phyloP scores from a whole-genome alignment of 1,284 basidiomycete species.

The Ustilago lituana region DNA sequence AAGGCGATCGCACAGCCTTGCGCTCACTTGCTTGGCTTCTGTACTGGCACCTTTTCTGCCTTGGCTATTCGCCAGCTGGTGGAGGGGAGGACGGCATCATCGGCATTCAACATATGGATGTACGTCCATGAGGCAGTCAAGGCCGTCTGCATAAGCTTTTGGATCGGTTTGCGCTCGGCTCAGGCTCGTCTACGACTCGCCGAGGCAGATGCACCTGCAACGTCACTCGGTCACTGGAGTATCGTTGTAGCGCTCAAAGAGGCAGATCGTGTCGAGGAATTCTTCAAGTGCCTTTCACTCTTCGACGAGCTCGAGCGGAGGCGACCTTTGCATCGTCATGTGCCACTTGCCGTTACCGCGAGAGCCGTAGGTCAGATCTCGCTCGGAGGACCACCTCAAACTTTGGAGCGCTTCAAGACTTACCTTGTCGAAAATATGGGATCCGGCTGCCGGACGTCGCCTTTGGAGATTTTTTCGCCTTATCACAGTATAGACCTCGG shows the following conservation, averaged over 20 bases:
- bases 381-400: slow-evolving; percentile 24
- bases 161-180: slow-evolving; percentile 40
- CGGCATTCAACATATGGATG: slow-evolving; percentile 21
- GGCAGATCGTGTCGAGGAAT: slow-evolving; percentile 2
- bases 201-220: background rate
- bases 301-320: slow-evolving; percentile 21
- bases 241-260: slow-evolving; percentile 23
- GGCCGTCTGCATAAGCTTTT: slow-evolving; percentile 34
- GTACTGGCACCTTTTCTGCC: slow-evolving; percentile 36
- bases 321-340: slow-evolving; percentile 11
- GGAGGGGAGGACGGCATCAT: background rate
- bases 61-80: slow-evolving; percentile 14
- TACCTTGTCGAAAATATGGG: slow-evolving; percentile 6
- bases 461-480: slow-evolving; percentile 37
- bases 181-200: slow-evolving; percentile 18
- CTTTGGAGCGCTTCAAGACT: slow-evolving; percentile 18
- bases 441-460: slow-evolving; percentile 1
- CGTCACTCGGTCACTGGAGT: slow-evolving; percentile 25
- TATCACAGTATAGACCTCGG: slow-evolving; percentile 28
- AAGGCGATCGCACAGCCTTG: slow-evolving; percentile 11
- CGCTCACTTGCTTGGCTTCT: slow-evolving; percentile 39
- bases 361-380: slow-evolving; percentile 21
- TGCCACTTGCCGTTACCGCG: slow-evolving; percentile 26
- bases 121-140: slow-evolving; percentile 21
- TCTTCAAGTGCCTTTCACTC: slow-evolving; percentile 3